A percentile compares a stretch with the other conserved stretches of the same genome.
Conservation (phyloP, 2,329 filamentous ascomycete genomes). For the Hypoxylon sp. region DNA sequence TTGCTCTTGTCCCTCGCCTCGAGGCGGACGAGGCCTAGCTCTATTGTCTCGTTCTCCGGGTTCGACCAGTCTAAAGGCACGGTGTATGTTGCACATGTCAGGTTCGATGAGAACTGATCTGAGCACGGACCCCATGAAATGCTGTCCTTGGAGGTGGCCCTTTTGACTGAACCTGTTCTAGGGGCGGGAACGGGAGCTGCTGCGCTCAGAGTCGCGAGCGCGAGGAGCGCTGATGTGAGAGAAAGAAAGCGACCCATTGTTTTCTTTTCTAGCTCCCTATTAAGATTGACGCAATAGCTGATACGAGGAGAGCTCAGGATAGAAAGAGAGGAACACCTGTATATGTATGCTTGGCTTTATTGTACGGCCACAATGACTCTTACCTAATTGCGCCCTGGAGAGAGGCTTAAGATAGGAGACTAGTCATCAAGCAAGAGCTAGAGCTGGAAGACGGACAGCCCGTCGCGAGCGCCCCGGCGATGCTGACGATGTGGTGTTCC, state of each 20-base stretch:
- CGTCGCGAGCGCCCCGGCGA: conserved; percentile 8
- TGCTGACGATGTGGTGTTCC: conserved; percentile 19
- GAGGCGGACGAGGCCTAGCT: conserved; percentile 48
- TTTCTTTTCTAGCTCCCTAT: conserved; percentile 2
- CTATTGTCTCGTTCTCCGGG: conserved; percentile 44
- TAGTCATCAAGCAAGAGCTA: neutral
- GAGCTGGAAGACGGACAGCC: neutral
- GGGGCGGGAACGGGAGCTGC: conserved; percentile 21
- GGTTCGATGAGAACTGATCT: conserved; percentile 30
- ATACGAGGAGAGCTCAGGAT: neutral
- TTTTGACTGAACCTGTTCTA: neutral
- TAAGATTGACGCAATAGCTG: neutral
- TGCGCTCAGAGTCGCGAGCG: conserved; percentile 28
- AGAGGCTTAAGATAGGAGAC: conserved; percentile 11
- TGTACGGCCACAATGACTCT: conserved; percentile 1
- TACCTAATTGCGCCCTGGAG: conserved; percentile 17
- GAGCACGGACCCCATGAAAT: conserved; percentile 41
- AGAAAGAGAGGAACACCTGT: conserved; percentile 3
- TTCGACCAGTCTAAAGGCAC: conserved; percentile 50
- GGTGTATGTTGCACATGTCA: conserved; percentile 47
- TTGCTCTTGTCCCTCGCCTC: conserved; percentile 45
- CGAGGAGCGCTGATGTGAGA: conserved; percentile 27
- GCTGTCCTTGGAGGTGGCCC: neutral
- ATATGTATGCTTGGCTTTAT: conserved; percentile 9
- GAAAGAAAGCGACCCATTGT: conserved; percentile 30